Evolutionary conservation across 176 grass and related monocot genomes (phyloP).

Genomic region (Chrysopogon serrulatus): DNA sequence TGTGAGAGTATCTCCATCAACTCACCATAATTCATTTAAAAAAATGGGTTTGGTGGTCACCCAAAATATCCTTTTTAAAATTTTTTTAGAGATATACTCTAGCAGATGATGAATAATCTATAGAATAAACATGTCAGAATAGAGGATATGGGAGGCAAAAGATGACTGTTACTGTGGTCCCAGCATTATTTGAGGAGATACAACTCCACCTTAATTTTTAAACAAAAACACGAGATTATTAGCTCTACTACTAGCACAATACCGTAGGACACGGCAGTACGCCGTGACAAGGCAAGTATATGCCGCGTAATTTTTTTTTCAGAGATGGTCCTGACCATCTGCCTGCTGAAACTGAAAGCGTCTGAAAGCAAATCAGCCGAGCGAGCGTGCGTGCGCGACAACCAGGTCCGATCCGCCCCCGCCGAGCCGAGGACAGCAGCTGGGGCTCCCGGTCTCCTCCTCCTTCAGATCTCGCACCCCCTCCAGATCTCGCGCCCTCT

Average conservation of each 20-base stretch:
- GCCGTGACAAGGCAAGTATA: neutral
- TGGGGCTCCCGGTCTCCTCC: conserved; percentile 3
- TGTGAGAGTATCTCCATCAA: too few species aligned
- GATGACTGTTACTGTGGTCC: too few species aligned
- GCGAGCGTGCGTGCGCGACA: conserved; percentile 11
- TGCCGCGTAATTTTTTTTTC: conserved; percentile 5
- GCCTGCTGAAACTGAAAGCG: neutral
- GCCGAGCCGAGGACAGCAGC: conserved; percentile 26
- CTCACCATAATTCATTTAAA: too few species aligned
- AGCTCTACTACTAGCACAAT: neutral
- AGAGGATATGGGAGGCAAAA: too few species aligned
- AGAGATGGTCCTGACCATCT: conserved; percentile 29
- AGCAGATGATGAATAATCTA: too few species aligned
- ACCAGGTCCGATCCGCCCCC: conserved; percentile 29
- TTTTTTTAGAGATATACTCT: too few species aligned
- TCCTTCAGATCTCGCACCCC: conserved; percentile 1
- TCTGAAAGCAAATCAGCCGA: neutral
- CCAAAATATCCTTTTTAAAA: too few species aligned
- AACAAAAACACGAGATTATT: too few species aligned
- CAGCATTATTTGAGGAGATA: too few species aligned
- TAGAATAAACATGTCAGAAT: too few species aligned
- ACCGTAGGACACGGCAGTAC: neutral
- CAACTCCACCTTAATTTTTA: too few species aligned
- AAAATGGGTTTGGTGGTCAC: too few species aligned
- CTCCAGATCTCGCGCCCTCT: conserved; percentile 44